A percentile compares a stretch with the other conserved stretches of the same genome.
Conservation (phyloP, 345 rosid genomes). For the Syzygium aqueum region DNA sequence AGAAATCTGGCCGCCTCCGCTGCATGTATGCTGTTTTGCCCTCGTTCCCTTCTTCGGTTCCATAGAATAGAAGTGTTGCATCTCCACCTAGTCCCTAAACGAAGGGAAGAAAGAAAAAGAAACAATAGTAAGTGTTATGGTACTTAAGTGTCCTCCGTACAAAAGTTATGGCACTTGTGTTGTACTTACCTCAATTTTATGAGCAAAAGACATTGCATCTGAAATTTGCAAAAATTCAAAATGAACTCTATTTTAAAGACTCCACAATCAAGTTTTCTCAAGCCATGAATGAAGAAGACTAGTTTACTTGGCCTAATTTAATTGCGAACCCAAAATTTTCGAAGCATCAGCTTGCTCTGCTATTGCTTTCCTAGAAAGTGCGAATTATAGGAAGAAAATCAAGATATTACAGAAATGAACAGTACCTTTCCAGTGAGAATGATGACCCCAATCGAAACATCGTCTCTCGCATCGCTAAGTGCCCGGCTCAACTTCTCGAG, state of each 20-base stretch:
- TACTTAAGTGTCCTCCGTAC: no score
- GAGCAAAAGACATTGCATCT: not conserved
- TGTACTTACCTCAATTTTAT: no score
- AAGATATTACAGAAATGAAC: not conserved
- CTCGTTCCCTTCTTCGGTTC: constrained; percentile 76
- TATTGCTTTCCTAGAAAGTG: not conserved
- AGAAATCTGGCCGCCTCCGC: constrained; percentile 67
- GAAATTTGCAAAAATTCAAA: not conserved
- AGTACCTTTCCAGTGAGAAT: constrained; percentile 82
- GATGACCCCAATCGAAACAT: constrained; percentile 65
- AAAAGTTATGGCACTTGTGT: no score
- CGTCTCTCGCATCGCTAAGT: constrained; percentile 80
- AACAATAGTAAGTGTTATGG: not conserved
- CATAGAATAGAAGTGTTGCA: constrained; percentile 80
- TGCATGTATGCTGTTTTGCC: constrained; percentile 76
- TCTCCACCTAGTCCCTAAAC: constrained; percentile 74
- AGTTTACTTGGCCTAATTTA: not conserved
- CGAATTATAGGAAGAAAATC: not conserved
- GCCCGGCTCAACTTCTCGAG: constrained; percentile 70
- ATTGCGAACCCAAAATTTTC: not conserved
- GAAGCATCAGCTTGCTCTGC: not conserved
- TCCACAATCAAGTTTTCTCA: not conserved
- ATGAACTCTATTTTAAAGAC: not conserved
- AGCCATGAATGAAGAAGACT: not conserved
- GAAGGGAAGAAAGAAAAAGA: not conserved